Conservation (phyloP, 345 rosid species). For the Barbarea vulgaris region DNA sequence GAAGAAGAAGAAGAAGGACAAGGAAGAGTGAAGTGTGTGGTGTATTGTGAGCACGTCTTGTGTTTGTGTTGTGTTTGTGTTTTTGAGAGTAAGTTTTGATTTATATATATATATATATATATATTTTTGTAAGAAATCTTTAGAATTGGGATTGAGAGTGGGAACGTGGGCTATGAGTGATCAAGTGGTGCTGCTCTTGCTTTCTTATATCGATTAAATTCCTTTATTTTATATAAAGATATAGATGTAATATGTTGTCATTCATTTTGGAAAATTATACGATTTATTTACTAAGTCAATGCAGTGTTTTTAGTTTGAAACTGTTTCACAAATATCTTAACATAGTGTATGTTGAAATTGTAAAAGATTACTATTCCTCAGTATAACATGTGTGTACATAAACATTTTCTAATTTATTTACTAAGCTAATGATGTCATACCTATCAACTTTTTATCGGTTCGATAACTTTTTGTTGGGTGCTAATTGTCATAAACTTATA, state of each 20-base stretch:
- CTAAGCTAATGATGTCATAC: not conserved
- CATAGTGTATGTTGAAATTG: not conserved
- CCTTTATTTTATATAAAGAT: slow-evolving; percentile 10
- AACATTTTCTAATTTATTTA: not conserved
- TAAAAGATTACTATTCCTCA: not conserved
- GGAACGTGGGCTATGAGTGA: slow-evolving; percentile 49
- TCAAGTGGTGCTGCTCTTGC: slow-evolving; percentile 47
- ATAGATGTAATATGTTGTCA: slow-evolving; percentile 16
- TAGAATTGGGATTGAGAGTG: slow-evolving; percentile 38
- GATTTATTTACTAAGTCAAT: slow-evolving; percentile 31
- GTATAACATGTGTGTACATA: not conserved
- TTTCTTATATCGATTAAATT: slow-evolving; percentile 34
- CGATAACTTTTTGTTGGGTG: not conserved
- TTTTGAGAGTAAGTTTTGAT: slow-evolving; percentile 3
- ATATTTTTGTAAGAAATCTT: slow-evolving; percentile 9
- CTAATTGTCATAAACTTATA: not conserved
- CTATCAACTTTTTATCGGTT: not conserved
- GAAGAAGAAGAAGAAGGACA: slow-evolving; percentile 8
- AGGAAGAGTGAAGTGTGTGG: slow-evolving; percentile 47
- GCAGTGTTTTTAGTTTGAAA: slow-evolving; percentile 21
- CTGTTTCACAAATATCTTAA: not conserved
- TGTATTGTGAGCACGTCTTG: slow-evolving; percentile 47
- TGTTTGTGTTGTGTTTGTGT: slow-evolving; percentile 25
- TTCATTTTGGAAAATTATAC: slow-evolving; percentile 17
- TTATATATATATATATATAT: not conserved